phyloP scores from a whole-genome alignment of 345 rosid species.

The Pugionium cornutum region DNA sequence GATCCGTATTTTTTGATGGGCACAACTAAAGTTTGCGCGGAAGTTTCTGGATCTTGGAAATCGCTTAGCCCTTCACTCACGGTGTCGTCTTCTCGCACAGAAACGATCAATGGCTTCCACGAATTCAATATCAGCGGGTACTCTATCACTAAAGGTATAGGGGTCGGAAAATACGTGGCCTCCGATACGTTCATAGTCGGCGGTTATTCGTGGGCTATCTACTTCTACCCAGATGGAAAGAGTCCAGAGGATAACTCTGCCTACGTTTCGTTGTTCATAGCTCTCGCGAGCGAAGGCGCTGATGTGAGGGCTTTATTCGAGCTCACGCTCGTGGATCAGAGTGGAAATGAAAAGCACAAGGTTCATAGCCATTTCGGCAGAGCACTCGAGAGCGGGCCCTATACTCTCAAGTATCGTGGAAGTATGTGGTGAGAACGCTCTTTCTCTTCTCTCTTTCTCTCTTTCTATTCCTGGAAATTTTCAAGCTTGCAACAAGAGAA shows the following conservation, averaged over 20 bases:
- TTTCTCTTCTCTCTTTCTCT: background rate
- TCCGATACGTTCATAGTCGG: slow-evolving; percentile 66
- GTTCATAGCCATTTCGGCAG: slow-evolving; percentile 83
- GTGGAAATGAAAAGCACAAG: slow-evolving; percentile 63
- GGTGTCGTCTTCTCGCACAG: slow-evolving; percentile 54
- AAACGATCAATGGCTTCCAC: slow-evolving; percentile 67
- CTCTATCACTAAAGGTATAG: slow-evolving; percentile 67
- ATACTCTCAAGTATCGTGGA: slow-evolving; percentile 71
- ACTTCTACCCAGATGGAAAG: slow-evolving; percentile 83
- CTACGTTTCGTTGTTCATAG: slow-evolving; percentile 69
- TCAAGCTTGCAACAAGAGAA: background rate
- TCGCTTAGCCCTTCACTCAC: slow-evolving; percentile 41
- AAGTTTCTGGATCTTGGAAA: slow-evolving; percentile 47
- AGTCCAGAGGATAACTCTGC: slow-evolving; percentile 64
- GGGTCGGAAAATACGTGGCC: slow-evolving; percentile 63
- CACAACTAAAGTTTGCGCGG: slow-evolving; percentile 49
- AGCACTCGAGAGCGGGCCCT: slow-evolving; percentile 72
- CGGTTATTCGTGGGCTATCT: slow-evolving; percentile 74
- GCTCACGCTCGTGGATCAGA: slow-evolving; percentile 75
- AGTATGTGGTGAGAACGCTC: slow-evolving; percentile 68
- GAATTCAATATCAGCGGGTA: slow-evolving; percentile 68
- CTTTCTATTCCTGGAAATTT: background rate
- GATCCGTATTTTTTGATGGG: slow-evolving; percentile 51
- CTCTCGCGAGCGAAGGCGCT: slow-evolving; percentile 72
- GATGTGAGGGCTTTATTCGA: slow-evolving; percentile 76